Percentiles rank a stretch among this genome's conserved stretches.
These are phyloP conservation scores for Prunus campanulata DNA, from an alignment of 306 rosid species.

Conservation along the genomic window DNA sequence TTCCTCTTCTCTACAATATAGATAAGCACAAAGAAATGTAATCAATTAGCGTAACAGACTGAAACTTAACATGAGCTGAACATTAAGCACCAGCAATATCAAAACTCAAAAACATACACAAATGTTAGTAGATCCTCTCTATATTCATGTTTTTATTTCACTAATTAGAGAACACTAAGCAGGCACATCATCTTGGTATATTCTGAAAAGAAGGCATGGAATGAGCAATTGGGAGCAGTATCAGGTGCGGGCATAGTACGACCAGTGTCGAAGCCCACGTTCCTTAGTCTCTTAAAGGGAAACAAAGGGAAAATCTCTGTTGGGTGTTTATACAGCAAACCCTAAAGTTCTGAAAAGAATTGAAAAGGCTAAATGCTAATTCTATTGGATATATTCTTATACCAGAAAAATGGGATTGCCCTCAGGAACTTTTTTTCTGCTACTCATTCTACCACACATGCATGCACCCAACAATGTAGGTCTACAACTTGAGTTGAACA, in stretches of 20 bases:
- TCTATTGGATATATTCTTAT: neutral
- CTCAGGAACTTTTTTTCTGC: neutral
- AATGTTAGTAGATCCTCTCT: no score
- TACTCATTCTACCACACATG: neutral
- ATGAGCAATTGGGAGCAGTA: neutral
- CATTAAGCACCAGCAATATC: neutral
- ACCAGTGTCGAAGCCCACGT: neutral
- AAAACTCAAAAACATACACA: neutral
- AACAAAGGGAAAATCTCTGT: neutral
- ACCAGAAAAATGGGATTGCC: neutral
- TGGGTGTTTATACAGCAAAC: neutral
- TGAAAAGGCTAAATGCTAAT: neutral
- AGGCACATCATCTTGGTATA: no score
- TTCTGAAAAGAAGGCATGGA: neutral
- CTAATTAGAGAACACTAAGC: no score
- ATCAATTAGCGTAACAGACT: constrained; percentile 7
- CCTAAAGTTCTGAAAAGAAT: neutral
- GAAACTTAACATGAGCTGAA: constrained; percentile 12
- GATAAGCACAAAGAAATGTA: constrained; percentile 11
- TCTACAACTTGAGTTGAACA: neutral
- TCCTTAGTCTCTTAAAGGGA: neutral
- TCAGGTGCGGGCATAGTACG: no score
- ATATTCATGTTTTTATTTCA: no score
- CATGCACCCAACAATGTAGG: neutral
- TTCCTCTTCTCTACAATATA: constrained; percentile 87